phyloP scores from a whole-genome alignment of 257 asterid species.

The Nyctanthes arbortristis region DNA sequence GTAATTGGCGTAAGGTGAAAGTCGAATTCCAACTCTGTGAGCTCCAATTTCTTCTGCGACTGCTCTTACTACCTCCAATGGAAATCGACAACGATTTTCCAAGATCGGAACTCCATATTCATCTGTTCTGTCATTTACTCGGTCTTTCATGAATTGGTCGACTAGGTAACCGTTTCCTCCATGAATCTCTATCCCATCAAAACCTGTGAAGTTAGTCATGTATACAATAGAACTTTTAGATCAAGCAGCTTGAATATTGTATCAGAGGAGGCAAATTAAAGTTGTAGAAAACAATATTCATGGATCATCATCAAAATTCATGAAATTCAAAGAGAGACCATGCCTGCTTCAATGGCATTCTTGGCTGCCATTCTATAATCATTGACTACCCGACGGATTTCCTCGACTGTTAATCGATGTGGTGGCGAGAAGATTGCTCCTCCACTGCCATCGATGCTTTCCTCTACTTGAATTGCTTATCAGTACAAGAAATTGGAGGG shows the following conservation, averaged over 20 bases:
- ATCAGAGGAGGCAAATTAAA: no score
- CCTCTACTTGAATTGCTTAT: neutral
- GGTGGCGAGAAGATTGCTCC: slow-evolving; percentile 8
- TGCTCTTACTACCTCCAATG: slow-evolving; percentile 30
- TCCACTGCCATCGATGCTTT: neutral
- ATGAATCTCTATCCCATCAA: slow-evolving; percentile 45
- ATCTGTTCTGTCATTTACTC: slow-evolving; percentile 35
- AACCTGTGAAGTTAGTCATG: slow-evolving; percentile 26
- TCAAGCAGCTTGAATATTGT: no score
- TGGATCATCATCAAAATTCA: no score
- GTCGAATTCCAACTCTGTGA: slow-evolving; percentile 34
- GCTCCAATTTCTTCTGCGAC: slow-evolving; percentile 32
- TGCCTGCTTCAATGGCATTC: slow-evolving; percentile 27
- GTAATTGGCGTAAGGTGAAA: slow-evolving; percentile 31
- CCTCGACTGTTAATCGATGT: slow-evolving; percentile 13
- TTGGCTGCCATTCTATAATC: slow-evolving; percentile 28
- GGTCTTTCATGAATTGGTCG: slow-evolving; percentile 38
- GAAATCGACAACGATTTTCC: no score
- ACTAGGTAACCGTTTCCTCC: slow-evolving; percentile 30
- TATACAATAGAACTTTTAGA: no score
- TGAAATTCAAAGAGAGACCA: no score
- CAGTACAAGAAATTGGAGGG: slow-evolving; percentile 26
- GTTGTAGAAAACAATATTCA: no score
- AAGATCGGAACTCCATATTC: slow-evolving; percentile 37
- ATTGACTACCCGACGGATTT: slow-evolving; percentile 12